These are phyloP conservation scores for Malassezia caprae DNA, from an alignment of 1,284 basidiomycete species.

Conservation along the genomic window DNA sequence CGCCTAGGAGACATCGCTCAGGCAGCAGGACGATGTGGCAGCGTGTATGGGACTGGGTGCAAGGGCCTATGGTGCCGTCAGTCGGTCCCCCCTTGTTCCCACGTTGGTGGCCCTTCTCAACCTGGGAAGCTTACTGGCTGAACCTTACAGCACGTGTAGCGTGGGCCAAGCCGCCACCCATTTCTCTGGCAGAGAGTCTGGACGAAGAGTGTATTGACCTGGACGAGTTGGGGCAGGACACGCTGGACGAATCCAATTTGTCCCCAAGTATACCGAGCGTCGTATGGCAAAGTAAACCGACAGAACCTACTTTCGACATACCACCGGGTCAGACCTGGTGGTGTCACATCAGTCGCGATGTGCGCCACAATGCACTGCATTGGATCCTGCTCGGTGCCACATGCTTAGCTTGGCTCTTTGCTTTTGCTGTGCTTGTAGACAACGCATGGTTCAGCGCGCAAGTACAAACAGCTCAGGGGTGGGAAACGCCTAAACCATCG, in stretches of 20 bases:
- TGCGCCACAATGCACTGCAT: conserved; percentile 26
- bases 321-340: conserved; percentile 7
- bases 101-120: conserved; percentile 35
- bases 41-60: neutral
- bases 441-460: conserved; percentile 30
- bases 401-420: conserved; percentile 36
- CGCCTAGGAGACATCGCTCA: neutral
- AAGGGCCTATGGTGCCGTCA: neutral
- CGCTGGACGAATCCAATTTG: neutral
- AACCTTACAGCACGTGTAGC: neutral
- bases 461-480: conserved; percentile 16
- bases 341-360: conserved; percentile 18
- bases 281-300: neutral
- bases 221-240: neutral
- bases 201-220: neutral
- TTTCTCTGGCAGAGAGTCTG: neutral
- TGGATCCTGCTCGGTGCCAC: conserved; percentile 26
- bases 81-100: neutral
- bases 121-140: conserved; percentile 27
- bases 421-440: conserved; percentile 28
- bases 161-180: conserved; percentile 1
- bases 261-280: neutral
- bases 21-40: neutral
- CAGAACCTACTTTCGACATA: too few relatives aligned
- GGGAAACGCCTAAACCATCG: conserved; percentile 19